Evolutionary conservation across 2,329 filamentous ascomycete species (phyloP).

Genomic region (Chrysosphaeria jannelii): DNA sequence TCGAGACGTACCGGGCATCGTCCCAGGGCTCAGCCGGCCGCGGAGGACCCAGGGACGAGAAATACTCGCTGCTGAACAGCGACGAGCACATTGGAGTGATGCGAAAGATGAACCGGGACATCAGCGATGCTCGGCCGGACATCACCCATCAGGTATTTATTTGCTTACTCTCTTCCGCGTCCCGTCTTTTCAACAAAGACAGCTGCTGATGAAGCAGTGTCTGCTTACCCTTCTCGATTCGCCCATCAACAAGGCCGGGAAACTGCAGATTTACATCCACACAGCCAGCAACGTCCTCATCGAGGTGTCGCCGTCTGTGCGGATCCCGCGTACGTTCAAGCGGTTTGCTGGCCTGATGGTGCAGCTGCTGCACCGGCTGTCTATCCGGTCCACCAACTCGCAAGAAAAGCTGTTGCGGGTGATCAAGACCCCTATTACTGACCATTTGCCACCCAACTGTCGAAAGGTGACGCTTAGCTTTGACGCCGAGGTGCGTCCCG

Average conservation of each 20-base stretch:
- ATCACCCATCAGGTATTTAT: slow-evolving; percentile 74
- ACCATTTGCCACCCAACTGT: slow-evolving; percentile 88
- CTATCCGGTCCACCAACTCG: slow-evolving; percentile 85
- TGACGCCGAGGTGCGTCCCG: slow-evolving; percentile 62
- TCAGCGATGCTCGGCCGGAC: slow-evolving; percentile 88
- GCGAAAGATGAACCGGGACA: slow-evolving; percentile 98
- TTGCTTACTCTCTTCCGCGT: slow-evolving; percentile 2
- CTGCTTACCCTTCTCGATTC: slow-evolving; percentile 91
- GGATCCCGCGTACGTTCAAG: slow-evolving; percentile 95
- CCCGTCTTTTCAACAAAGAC: background rate
- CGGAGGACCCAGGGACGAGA: slow-evolving; percentile 46
- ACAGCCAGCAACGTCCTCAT: slow-evolving; percentile 93
- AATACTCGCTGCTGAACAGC: slow-evolving; percentile 92
- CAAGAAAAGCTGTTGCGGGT: slow-evolving; percentile 94
- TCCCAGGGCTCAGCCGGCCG: slow-evolving; percentile 30
- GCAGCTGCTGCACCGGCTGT: slow-evolving; percentile 78
- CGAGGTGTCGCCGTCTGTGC: slow-evolving; percentile 90
- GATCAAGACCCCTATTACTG: slow-evolving; percentile 92
- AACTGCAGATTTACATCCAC: slow-evolving; percentile 93
- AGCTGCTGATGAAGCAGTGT: slow-evolving; percentile 36
- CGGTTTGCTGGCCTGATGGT: slow-evolving; percentile 97
- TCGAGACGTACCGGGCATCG: slow-evolving; percentile 89
- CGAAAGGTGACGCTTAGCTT: slow-evolving; percentile 93
- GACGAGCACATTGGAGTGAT: slow-evolving; percentile 98
- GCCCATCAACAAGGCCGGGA: slow-evolving; percentile 93